A percentile compares a stretch with the other conserved stretches of the same genome.
Conservation (phyloP, 2,329 filamentous ascomycete genomes). For the Fusarium sp. region DNA sequence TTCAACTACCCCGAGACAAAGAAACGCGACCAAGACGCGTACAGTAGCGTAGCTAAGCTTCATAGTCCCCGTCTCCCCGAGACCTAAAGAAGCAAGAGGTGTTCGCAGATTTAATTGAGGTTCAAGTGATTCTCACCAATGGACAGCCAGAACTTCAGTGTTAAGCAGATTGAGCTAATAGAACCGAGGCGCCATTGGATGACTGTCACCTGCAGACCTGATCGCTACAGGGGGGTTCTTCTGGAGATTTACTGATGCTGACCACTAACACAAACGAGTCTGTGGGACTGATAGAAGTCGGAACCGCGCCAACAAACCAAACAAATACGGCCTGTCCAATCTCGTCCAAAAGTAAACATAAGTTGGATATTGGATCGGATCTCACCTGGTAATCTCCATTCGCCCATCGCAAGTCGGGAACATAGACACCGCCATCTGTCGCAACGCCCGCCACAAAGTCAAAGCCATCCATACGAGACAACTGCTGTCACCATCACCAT, state of each 20-base stretch:
- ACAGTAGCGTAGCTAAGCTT: background rate
- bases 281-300: background rate
- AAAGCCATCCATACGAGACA: slow-evolving; percentile 1
- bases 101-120: slow-evolving; percentile 6
- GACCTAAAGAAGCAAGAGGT: background rate
- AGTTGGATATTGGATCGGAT: background rate
- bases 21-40: slow-evolving; percentile 21
- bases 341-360: slow-evolving; percentile 38
- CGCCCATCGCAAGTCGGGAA: slow-evolving; percentile 3
- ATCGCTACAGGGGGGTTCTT: slow-evolving; percentile 2
- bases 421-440: slow-evolving; percentile 17
- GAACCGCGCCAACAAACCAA: slow-evolving; percentile 11
- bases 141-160: slow-evolving; percentile 7
- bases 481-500: background rate
- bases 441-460: slow-evolving; percentile 30
- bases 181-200: slow-evolving; percentile 3
- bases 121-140: slow-evolving; percentile 22
- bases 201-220: background rate
- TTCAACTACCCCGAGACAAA: slow-evolving; percentile 6
- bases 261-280: background rate
- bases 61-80: slow-evolving; percentile 13
- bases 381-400: slow-evolving; percentile 11
- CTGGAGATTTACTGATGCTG: background rate
- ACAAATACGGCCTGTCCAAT: slow-evolving; percentile 14
- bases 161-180: slow-evolving; percentile 11